Conservation (phyloP, 1,284 basidiomycete genomes). For the Cutaneotrichosporon sp. region DNA sequence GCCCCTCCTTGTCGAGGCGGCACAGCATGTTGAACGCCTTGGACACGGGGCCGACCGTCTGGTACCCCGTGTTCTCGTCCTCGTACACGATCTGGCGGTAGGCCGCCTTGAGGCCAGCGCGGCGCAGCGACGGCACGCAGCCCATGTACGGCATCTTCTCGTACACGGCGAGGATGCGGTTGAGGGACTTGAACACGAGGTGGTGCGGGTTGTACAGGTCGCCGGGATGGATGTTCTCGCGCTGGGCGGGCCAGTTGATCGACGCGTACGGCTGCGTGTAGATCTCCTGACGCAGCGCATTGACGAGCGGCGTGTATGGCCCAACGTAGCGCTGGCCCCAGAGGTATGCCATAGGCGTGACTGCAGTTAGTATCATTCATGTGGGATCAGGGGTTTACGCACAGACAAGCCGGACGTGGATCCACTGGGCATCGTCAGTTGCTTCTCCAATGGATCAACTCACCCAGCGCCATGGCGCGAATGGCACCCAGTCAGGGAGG, state of each 20-base stretch:
- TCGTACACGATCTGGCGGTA: constrained; percentile 81
- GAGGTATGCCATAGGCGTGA: constrained; percentile 66
- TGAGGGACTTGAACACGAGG: constrained; percentile 68
- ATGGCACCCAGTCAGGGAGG: constrained; percentile 85
- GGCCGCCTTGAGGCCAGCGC: constrained; percentile 64
- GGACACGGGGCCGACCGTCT: constrained; percentile 89
- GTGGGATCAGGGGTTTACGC: constrained; percentile 18
- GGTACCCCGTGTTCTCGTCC: constrained; percentile 91
- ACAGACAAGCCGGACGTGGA: constrained; percentile 91
- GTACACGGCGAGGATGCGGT: constrained; percentile 67
- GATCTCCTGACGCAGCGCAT: constrained; percentile 81
- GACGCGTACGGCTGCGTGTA: constrained; percentile 81
- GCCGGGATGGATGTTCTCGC: constrained; percentile 75
- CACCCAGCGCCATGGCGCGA: constrained; percentile 85
- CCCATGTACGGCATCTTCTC: constrained; percentile 58
- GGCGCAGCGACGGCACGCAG: constrained; percentile 56
- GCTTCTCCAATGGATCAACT: constrained; percentile 24
- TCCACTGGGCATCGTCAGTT: constrained; percentile 67
- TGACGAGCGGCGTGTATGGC: constrained; percentile 76
- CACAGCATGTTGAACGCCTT: constrained; percentile 89
- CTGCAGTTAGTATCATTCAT: constrained; percentile 25
- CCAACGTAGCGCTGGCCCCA: constrained; percentile 78
- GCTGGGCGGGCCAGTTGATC: constrained; percentile 88
- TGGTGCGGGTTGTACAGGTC: constrained; percentile 90
- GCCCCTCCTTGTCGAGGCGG: constrained; percentile 70